phyloP scores from a whole-genome alignment of 164 flowering plant species.

The Vitis amurensis region DNA sequence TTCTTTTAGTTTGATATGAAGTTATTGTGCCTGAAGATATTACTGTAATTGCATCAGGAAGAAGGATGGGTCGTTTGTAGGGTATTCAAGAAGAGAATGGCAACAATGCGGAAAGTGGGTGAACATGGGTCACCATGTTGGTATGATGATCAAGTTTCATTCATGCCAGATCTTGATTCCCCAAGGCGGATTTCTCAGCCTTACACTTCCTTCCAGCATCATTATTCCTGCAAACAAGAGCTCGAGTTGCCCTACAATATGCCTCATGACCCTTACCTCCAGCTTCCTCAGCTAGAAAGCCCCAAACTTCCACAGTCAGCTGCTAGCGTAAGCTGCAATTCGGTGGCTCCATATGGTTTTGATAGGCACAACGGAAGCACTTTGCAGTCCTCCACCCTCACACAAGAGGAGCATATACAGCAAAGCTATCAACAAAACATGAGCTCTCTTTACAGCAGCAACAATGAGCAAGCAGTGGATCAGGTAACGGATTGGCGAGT shows the following conservation, averaged over 20 bases:
- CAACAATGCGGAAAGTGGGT: conserved; percentile 47
- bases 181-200: conserved; percentile 46
- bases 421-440: conserved; percentile 37
- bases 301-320: conserved; percentile 56
- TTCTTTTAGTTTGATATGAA: no score
- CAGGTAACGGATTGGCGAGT: conserved; percentile 87
- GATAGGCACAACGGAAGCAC: conserved; percentile 34
- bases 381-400: conserved; percentile 40
- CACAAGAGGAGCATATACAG: conserved; percentile 51
- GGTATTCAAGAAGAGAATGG: conserved; percentile 84
- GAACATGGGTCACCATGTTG: conserved; percentile 74
- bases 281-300: conserved; percentile 84
- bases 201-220: conserved; percentile 29
- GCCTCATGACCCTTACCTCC: conserved; percentile 57
- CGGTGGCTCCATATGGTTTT: conserved; percentile 31
- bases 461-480: conserved; percentile 51
- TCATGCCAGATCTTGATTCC: conserved; percentile 72
- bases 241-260: conserved; percentile 51
- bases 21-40: background rate
- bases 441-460: conserved; percentile 31
- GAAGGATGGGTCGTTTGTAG: conserved; percentile 98
- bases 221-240: conserved; percentile 73
- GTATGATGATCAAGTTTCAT: conserved; percentile 86
- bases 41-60: conserved; percentile 39
- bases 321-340: conserved; percentile 36